Conservation (phyloP, 805 yeast species). For the Cephaloascus fragrans region DNA sequence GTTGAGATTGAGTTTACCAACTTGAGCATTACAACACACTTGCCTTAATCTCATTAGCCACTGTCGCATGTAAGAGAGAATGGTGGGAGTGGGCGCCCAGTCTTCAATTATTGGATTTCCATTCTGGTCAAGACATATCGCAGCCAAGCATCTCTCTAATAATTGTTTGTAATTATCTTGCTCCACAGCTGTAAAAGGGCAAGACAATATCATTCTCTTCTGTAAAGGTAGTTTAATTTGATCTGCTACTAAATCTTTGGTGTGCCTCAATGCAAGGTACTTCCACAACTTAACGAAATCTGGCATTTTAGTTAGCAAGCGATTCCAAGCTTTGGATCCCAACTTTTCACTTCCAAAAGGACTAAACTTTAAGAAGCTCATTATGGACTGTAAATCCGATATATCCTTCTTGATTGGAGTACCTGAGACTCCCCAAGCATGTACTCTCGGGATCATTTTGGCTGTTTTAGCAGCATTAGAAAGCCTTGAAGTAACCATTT, state of each 20-base stretch:
- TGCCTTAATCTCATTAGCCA: slow-evolving; percentile 70
- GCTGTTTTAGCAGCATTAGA: slow-evolving; percentile 78
- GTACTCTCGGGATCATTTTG: slow-evolving; percentile 68
- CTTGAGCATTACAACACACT: slow-evolving; percentile 73
- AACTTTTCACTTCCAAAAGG: slow-evolving; percentile 44
- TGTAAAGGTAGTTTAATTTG: slow-evolving; percentile 80
- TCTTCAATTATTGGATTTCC: slow-evolving; percentile 40
- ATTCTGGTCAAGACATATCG: slow-evolving; percentile 43
- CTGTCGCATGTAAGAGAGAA: slow-evolving; percentile 40
- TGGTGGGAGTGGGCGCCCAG: slow-evolving; percentile 35
- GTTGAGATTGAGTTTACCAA: slow-evolving; percentile 5
- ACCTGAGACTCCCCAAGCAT: slow-evolving; percentile 97
- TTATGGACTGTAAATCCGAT: slow-evolving; percentile 59
- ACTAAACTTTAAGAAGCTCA: slow-evolving; percentile 52
- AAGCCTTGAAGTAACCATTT: slow-evolving; percentile 70
- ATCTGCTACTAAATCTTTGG: slow-evolving; percentile 70
- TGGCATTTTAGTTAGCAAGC: slow-evolving; percentile 4
- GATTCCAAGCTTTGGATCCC: background rate
- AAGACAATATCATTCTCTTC: slow-evolving; percentile 52
- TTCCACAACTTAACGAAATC: slow-evolving; percentile 40
- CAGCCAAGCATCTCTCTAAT: slow-evolving; percentile 47
- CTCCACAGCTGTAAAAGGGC: slow-evolving; percentile 77
- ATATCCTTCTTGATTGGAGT: slow-evolving; percentile 72
- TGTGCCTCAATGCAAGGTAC: slow-evolving; percentile 60
- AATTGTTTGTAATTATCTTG: slow-evolving; percentile 69